Base-by-base conservation (phyloP, 176 grass and related monocot genomes). In the Phragmites australis region DNA sequence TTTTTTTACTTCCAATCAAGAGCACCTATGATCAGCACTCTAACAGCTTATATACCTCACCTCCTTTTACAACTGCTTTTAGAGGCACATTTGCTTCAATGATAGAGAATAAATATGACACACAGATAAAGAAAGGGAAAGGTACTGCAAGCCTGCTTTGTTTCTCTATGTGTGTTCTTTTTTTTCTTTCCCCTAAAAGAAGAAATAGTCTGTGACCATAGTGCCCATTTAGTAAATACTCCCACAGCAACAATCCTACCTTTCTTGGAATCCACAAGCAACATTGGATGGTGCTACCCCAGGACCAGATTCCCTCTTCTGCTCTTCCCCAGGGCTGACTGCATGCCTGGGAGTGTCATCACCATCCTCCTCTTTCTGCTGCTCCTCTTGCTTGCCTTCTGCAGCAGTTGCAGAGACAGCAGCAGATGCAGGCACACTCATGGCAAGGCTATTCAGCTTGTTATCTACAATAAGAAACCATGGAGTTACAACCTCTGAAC, bases 201-300 rank as follows among this genome's bases (percentile, higher is more conserved):
- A 81, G 70, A 76, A 81, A 81, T 37, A 83, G n/a, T 31, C 65
- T 67, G 42, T 74, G 74, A 53, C 76, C 14, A 43, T 32, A 61
- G 70, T 22, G 61, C 21, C 7, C 41, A 60, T 74, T 65, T 82
- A n/a, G 22, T 22, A 70, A 86, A 58, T 71, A 59, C 15, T 77
- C 43, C 67, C 45, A 65, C 10, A 50, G 16, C 23, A 60, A 88
- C 46, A 80, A 70, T 80, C 70, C 47, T 89, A 97, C 91, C 87
- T 92, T 92, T 92, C 89, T 80, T 70, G 87, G 87, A 86, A 76
- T 75, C 68, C 82, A 78, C 77, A 84, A 84, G 62, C 74, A 88
- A 64, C 89, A 68, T 84, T 85, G 57, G 85, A 21, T 47, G 70
- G 32, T 51, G 86, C 47, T 17, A 49, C 47, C 42, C 57, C 78